Percentiles rank a stretch among this genome's conserved stretches.
Evolutionary conservation across 2,329 filamentous ascomycete species (phyloP).

Genomic region (Aspergillus neotritici): DNA sequence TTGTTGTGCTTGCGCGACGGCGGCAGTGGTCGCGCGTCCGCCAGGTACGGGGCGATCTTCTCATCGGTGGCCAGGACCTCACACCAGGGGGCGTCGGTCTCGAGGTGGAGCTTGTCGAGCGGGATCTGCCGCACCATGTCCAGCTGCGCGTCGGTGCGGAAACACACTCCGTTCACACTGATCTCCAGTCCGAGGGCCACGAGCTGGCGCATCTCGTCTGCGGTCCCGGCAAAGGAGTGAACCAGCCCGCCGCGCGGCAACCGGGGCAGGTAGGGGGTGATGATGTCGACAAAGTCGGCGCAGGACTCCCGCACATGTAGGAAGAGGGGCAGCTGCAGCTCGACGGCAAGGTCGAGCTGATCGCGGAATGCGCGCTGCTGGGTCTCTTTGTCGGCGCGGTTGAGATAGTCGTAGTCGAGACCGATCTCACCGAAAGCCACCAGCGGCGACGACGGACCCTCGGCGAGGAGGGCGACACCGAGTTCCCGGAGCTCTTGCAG

Average conservation of each 20-base stretch:
- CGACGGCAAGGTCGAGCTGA: slow-evolving; percentile 39
- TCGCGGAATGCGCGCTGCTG: slow-evolving; percentile 39
- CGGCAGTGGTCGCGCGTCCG: slow-evolving; percentile 34
- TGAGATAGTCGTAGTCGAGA: slow-evolving; percentile 47
- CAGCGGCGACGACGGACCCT: slow-evolving; percentile 26
- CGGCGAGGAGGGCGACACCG: slow-evolving; percentile 18
- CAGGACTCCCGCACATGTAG: slow-evolving; percentile 39
- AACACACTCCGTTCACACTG: slow-evolving; percentile 49
- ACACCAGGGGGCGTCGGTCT: slow-evolving; percentile 49
- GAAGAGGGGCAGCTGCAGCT: slow-evolving; percentile 29
- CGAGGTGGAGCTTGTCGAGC: slow-evolving; percentile 40
- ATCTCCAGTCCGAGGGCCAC: slow-evolving; percentile 38
- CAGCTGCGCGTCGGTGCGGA: slow-evolving; percentile 34
- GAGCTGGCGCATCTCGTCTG: slow-evolving; percentile 38
- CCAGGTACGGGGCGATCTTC: slow-evolving; percentile 39
- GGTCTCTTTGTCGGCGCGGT: slow-evolving; percentile 38
- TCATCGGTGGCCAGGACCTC: slow-evolving; percentile 37
- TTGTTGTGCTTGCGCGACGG: slow-evolving; percentile 47
- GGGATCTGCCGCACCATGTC: slow-evolving; percentile 42
- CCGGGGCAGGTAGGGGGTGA: slow-evolving; percentile 35
- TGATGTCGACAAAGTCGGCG: slow-evolving; percentile 40
- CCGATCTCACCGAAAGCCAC: slow-evolving; percentile 48
- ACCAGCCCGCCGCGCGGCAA: slow-evolving; percentile 59
- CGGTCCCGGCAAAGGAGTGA: slow-evolving; percentile 80
- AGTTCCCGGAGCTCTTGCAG: slow-evolving; percentile 15